Base-by-base conservation (phyloP, 2,329 filamentous ascomycete species). In the Simplicillium sp. region DNA sequence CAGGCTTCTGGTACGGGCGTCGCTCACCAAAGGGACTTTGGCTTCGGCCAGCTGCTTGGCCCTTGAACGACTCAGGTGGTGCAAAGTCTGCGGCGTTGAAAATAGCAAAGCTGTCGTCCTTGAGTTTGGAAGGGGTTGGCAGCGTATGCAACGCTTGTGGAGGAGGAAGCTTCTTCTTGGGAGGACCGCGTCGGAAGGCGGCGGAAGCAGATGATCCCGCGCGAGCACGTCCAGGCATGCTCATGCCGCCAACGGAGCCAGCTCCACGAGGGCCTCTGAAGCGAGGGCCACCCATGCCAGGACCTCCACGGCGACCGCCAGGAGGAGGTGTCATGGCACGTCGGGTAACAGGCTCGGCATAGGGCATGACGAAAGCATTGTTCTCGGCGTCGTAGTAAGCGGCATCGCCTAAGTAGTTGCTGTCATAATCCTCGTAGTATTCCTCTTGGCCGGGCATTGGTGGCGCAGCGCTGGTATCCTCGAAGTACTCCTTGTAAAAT, bases 401-500 rank as follows among this genome's bases (percentile, higher is more conserved):
- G 17, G 77, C 75, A 42, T 87, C 82, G n/a, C 73, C 77, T 36
- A 80, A 68, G 56, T 84, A 87, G 48, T 80, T 76, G 15, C 76
- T 67, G 44, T 84, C 80, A 54, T 87, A 86, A 52, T 90, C 84
- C 53, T 89, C 84, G 46, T 85, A 82, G 60, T 89, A 85, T 41
- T 70, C 14, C 48, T 56, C 48, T 49, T 56, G 34, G 34, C 48
- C 34, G 11, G 60, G 64, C 48, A 53, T 39, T 18, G 67, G 68
- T n/a, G 62, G 53, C 6, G 57, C 50, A 34, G 62, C 60, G 57
- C 80, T 85, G 44, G 71, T 78, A 34, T 96, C 90, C 50, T 97
- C 92, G 53, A 98, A 98, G 67, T 98, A 98, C 59, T 98, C 92
- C 68, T 96, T 96, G 70, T 98, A 98, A 69, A 98, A 98, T 4